A percentile compares a stretch with the other conserved stretches of the same genome.
Evolutionary conservation across 2,329 filamentous ascomycete genomes (phyloP).

Genomic region (Neurospora sp.): DNA sequence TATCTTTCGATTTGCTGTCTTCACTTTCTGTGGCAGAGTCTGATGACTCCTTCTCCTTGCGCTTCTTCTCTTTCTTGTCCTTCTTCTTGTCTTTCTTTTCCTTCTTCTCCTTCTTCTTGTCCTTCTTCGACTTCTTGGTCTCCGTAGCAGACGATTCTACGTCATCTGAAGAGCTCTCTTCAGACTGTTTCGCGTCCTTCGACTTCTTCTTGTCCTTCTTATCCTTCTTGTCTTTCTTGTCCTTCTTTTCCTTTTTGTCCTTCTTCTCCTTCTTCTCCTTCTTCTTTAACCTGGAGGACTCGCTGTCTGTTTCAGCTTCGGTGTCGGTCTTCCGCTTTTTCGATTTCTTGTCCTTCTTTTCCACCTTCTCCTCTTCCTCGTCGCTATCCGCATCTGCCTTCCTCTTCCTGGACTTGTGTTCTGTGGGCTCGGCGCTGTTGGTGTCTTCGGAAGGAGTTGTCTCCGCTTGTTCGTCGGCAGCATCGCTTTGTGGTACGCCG

Average conservation of each 20-base stretch:
- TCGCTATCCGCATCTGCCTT: constrained; percentile 15
- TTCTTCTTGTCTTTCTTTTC: constrained; percentile 34
- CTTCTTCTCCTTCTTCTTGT: constrained; percentile 13
- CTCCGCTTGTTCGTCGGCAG: constrained; percentile 9
- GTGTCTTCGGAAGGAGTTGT: constrained; percentile 5
- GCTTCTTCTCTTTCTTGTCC: constrained; percentile 36
- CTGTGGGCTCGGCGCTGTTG: constrained; percentile 18
- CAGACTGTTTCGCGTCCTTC: no score
- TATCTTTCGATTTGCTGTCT: constrained; percentile 18
- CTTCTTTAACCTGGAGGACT: constrained; percentile 25
- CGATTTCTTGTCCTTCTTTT: constrained; percentile 35
- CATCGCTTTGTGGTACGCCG: constrained; percentile 3
- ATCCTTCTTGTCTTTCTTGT: constrained; percentile 7
- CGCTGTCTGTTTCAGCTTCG: constrained; percentile 21
- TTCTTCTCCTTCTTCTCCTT: constrained; percentile 16
- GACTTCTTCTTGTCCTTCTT: neutral
- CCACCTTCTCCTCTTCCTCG: constrained; percentile 16
- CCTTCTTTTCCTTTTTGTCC: neutral
- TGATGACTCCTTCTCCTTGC: constrained; percentile 26
- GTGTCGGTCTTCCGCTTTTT: constrained; percentile 41
- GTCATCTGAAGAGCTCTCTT: neutral
- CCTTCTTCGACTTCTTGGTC: constrained; percentile 13
- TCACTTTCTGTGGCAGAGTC: constrained; percentile 19
- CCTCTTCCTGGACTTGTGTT: constrained; percentile 21
- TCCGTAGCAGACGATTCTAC: constrained; percentile 2